Evolutionary conservation across 2,329 filamentous ascomycete species (phyloP).

Genomic region (Aureobasidium sp.): DNA sequence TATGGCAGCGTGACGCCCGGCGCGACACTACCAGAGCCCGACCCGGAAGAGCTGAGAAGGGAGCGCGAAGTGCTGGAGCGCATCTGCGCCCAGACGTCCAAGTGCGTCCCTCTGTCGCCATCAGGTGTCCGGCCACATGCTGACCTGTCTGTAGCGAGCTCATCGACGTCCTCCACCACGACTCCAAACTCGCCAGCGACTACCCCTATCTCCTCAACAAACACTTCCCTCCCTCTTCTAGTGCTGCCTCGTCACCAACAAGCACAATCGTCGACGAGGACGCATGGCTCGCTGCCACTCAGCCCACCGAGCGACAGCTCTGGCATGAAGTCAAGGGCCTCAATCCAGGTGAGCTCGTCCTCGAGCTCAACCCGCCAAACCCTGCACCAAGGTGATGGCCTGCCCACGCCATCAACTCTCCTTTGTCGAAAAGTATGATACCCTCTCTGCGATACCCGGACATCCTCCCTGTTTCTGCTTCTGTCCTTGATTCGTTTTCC

Average conservation of each 20-base stretch:
- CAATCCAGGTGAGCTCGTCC: constrained; percentile 20
- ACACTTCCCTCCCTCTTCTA: constrained; percentile 23
- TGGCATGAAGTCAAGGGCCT: constrained; percentile 20
- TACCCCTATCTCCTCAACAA: constrained; percentile 35
- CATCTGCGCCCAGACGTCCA: constrained; percentile 41
- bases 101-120: constrained; percentile 28
- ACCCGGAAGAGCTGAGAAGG: constrained; percentile 40
- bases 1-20: constrained; percentile 36
- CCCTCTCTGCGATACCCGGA: constrained; percentile 6
- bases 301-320: constrained; percentile 18
- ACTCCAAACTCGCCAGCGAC: constrained; percentile 31
- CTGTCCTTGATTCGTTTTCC: neutral
- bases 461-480: neutral
- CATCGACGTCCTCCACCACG: constrained; percentile 40
- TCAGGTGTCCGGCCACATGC: neutral
- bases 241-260: constrained; percentile 4
- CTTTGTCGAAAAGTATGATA: constrained; percentile 10
- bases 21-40: constrained; percentile 31
- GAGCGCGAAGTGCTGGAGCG: constrained; percentile 40
- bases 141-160: constrained; percentile 32
- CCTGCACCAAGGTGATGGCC: neutral
- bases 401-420: neutral
- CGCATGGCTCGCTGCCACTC: constrained; percentile 25
- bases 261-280: constrained; percentile 3
- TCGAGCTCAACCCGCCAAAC: constrained; percentile 6